phyloP scores from a whole-genome alignment of 768 basidiomycete species.

The Crucibulum laeve region DNA sequence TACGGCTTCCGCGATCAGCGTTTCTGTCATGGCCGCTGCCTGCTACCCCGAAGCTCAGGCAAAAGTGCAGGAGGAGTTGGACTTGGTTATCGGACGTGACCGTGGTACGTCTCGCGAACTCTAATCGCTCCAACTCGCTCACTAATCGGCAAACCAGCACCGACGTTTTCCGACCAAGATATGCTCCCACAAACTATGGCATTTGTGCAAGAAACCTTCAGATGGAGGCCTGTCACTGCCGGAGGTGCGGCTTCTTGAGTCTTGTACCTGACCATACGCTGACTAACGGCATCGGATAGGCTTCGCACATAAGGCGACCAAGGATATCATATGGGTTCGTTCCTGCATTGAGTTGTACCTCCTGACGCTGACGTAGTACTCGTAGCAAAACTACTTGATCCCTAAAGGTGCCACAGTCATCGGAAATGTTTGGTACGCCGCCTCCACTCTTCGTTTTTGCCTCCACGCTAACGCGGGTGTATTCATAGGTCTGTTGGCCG shows the following conservation, averaged over 20 bases:
- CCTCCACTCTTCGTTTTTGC: neutral
- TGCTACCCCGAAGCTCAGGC: constrained; percentile 50
- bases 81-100: constrained; percentile 14
- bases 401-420: constrained; percentile 57
- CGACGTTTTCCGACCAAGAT: neutral
- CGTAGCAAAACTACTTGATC: constrained; percentile 28
- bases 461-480: neutral
- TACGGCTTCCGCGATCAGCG: constrained; percentile 54
- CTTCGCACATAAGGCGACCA: neutral
- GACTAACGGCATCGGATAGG: no score
- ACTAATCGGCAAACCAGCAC: neutral
- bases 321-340: neutral
- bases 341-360: no score
- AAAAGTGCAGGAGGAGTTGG: constrained; percentile 51
- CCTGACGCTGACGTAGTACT: no score
- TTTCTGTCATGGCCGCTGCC: constrained; percentile 54
- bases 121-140: neutral
- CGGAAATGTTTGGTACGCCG: constrained; percentile 55
- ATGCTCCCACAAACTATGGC: constrained; percentile 40
- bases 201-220: constrained; percentile 44
- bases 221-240: constrained; percentile 48
- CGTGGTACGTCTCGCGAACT: neutral
- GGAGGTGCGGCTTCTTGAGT: no score
- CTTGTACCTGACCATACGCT: no score
- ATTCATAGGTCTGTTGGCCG: constrained; percentile 45